Evolutionary conservation across 148 eudicot species (phyloP).

Genomic region (Rhododendron vialii): DNA sequence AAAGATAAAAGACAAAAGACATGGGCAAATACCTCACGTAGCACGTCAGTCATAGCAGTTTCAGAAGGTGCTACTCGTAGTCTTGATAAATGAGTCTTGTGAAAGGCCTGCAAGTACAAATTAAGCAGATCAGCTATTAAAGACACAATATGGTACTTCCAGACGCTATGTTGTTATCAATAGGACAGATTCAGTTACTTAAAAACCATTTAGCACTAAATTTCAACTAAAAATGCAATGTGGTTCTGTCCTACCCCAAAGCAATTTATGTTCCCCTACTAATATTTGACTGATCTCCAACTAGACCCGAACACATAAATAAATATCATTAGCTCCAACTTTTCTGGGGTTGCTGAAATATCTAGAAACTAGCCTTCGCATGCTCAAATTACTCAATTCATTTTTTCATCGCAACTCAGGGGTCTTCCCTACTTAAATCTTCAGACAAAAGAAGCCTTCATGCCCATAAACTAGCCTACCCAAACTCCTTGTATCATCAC

Average conservation of each 20-base stretch:
- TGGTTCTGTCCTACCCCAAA: background rate
- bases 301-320: background rate
- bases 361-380: background rate
- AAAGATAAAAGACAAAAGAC: background rate
- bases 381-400: background rate
- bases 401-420: background rate
- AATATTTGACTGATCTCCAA: background rate
- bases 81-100: slow-evolving; percentile 85
- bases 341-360: background rate
- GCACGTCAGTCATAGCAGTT: slow-evolving; percentile 97
- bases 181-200: background rate
- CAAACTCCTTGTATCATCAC: background rate
- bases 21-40: slow-evolving; percentile 68
- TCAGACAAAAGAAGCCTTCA: background rate
- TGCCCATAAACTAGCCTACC: background rate
- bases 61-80: slow-evolving; percentile 92
- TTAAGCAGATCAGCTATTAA: no score
- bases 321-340: background rate
- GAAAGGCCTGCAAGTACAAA: slow-evolving; percentile 66
- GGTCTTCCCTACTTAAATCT: background rate
- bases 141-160: background rate
- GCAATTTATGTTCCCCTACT: background rate
- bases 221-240: background rate
- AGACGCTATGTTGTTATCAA: background rate
- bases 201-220: background rate